A percentile compares a stretch with the other conserved stretches of the same genome.
Evolutionary conservation across 2,329 filamentous ascomycete species (phyloP).

Genomic region (Penicillium sp.): DNA sequence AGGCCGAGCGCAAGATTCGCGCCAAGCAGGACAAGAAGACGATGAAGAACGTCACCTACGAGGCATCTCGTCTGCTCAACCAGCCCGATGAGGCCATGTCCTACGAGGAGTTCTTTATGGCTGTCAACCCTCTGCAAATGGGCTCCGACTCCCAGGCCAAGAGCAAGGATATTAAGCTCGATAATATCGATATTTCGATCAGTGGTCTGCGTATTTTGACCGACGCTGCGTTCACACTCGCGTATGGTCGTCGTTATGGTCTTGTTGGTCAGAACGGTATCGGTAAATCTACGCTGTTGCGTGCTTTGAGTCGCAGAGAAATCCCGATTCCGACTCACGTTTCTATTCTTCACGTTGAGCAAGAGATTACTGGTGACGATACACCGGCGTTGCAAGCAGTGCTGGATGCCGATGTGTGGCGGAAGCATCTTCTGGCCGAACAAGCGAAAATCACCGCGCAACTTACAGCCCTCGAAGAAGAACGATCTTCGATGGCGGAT

Average conservation of each 20-base stretch:
- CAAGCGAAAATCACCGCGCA: constrained; percentile 80
- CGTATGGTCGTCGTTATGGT: constrained; percentile 92
- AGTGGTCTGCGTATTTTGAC: constrained; percentile 82
- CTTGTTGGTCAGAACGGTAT: constrained; percentile 99
- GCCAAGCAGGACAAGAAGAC: constrained; percentile 98
- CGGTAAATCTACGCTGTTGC: constrained; percentile 89
- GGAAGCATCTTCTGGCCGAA: constrained; percentile 87
- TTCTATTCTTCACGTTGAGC: constrained; percentile 97
- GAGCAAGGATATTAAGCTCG: constrained; percentile 98
- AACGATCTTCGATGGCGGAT: constrained; percentile 77
- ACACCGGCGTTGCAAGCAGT: constrained; percentile 93
- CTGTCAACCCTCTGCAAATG: constrained; percentile 91
- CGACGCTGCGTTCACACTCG: constrained; percentile 83
- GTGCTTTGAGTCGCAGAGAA: constrained; percentile 88
- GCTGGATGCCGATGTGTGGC: constrained; percentile 95
- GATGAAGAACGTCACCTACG: constrained; percentile 98
- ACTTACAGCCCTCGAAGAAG: constrained; percentile 70
- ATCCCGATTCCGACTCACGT: constrained; percentile 94
- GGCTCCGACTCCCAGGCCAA: constrained; percentile 68
- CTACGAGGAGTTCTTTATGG: constrained; percentile 99
- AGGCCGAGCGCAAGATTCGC: constrained; percentile 94
- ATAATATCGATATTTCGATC: constrained; percentile 92
- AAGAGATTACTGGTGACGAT: constrained; percentile 96
- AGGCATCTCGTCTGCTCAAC: constrained; percentile 84
- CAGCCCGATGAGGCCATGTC: constrained; percentile 78